Evolutionary conservation across 2,329 filamentous ascomycete species (phyloP), one percentile per base, ranked within the genome.

Genomic region (Drechslerella coelobrocha): DNA sequence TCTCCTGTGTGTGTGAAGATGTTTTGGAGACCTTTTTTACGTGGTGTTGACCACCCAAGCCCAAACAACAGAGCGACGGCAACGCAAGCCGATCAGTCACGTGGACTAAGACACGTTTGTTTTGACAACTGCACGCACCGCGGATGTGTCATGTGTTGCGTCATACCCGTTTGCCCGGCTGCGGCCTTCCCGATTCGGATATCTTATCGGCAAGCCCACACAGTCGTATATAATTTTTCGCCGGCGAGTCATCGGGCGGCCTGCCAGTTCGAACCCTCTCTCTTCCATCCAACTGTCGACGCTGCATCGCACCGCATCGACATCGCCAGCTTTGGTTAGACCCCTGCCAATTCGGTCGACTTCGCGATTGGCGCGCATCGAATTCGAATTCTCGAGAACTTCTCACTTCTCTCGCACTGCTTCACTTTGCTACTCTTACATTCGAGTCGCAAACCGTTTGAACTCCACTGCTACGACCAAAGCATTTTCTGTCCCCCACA

Each of bases 301-400:
- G 29, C 23, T 43, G 3, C 17, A 4, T n/a, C 17, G 34, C 34
- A 5, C 39, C 31, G 43, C 61, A 63, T 63, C 61, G 34, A 60
- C 50, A 47, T 52, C 62, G 48, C 62, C 63, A 61, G 56, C 63
- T 68, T 43, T 51, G 61, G 56, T 61, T 68, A 68, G 63, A 61
- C 29, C 53, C 63, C 51, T 60, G 63, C 31, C n/a, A 52, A 51
- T 60, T 50, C 62, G 50, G 55, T 55, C 29, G 21, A 50, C 55
- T 61, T 51, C 43, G 51, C 50, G 50, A 51, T 10, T 45, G 39
- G 52, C 17, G 56, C 43, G 41, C 41, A 43, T 56, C 19, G 47
- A 37, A 37, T 43, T 29, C 6, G 8, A 24, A 45, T 61, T 52
- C n/a, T 56, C 37, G 27, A 39, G 51, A 5, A 34, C 27, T 26